Evolutionary conservation across 2,329 filamentous ascomycete genomes (phyloP).

Genomic region (Eutypella sp.): DNA sequence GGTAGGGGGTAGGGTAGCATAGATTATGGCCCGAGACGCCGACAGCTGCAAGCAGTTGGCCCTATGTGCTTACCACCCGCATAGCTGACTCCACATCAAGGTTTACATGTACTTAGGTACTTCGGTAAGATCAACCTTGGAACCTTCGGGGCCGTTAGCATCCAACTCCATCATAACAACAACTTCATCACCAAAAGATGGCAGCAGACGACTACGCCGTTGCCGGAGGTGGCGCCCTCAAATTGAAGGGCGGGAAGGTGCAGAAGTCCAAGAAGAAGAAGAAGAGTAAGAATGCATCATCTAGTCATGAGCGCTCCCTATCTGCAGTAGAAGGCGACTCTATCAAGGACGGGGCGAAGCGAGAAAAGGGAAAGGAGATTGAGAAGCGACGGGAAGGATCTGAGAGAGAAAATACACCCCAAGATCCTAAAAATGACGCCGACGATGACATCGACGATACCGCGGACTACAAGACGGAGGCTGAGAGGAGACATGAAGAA

Average conservation of each 20-base stretch:
- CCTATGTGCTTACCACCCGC: no score
- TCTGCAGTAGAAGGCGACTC: slow-evolving; percentile 20
- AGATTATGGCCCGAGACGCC: no score
- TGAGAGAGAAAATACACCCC: slow-evolving; percentile 25
- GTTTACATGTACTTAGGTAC: no score
- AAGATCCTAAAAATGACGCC: slow-evolving; percentile 22
- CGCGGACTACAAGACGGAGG: slow-evolving; percentile 65
- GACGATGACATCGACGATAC: slow-evolving; percentile 25
- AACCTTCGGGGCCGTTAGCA: no score
- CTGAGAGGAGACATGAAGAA: slow-evolving; percentile 78
- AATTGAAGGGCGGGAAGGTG: slow-evolving; percentile 73
- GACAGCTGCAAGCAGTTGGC: no score
- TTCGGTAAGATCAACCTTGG: no score
- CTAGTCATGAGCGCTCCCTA: slow-evolving; percentile 42
- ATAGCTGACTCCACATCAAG: no score
- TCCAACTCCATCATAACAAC: no score
- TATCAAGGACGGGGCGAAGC: slow-evolving; percentile 24
- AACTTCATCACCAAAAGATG: slow-evolving; percentile 41
- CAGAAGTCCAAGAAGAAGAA: slow-evolving; percentile 62
- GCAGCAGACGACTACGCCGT: slow-evolving; percentile 68
- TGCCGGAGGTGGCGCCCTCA: slow-evolving; percentile 68
- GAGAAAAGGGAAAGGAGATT: slow-evolving; percentile 20
- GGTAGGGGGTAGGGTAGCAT: no score
- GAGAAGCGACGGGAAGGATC: slow-evolving; percentile 17
- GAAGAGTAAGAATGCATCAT: slow-evolving; percentile 38